Evolutionary conservation across 2,329 filamentous ascomycete species (phyloP), one percentile per base, ranked within the genome.

Genomic region (Aspergillus fischeri): DNA sequence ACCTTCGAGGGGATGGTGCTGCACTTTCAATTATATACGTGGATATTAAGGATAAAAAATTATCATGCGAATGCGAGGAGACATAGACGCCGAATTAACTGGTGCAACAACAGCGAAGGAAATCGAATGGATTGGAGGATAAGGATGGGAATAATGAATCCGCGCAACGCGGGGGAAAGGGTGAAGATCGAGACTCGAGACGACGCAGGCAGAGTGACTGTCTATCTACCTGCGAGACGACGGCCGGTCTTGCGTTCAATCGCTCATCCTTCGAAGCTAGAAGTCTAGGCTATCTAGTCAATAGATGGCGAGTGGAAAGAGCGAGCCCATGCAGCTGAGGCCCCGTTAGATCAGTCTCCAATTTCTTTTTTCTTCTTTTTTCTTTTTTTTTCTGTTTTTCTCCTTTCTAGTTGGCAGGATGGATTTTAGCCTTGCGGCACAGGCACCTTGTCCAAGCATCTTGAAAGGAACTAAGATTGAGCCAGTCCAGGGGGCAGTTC

Each of bases 401-500:
- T 11, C 47, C 24, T 24, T 49, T 21, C 11, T 49, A 20, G 24
- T 27, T 49, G n/a, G 11, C n/a, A 25, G 29, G 29, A 32, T 14
- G 11, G 11, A 14, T 32, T 38, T 38, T 38, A 38, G 32, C 32
- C 32, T 38, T 38, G 32, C 32, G 14, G 32, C 32, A 38, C 32
- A 38, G 32, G 32, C 1, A 17, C 32, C 32, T 20, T 20, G 42
- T 4, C 42, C 17, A 17, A 45, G 21, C 42, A 45, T 24, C 20
- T 24, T 17, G 42, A 24, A 45, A 5, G 9, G 20, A 17, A 45
- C 42, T 45, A 45, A 45, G 42, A 24, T 20, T 14, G 21, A 20
- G 10, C 21, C 42, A 21, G 42, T 20, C 41, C 42, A 60, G 56
- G 52, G 52, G 32, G 47, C 44, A 52, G 56, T 42, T 29, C 51